Percentiles rank a stretch among this genome's conserved stretches.
phyloP scores from a whole-genome alignment of 371 early-diverging fungal species.

The Chytridium lagenaria region DNA sequence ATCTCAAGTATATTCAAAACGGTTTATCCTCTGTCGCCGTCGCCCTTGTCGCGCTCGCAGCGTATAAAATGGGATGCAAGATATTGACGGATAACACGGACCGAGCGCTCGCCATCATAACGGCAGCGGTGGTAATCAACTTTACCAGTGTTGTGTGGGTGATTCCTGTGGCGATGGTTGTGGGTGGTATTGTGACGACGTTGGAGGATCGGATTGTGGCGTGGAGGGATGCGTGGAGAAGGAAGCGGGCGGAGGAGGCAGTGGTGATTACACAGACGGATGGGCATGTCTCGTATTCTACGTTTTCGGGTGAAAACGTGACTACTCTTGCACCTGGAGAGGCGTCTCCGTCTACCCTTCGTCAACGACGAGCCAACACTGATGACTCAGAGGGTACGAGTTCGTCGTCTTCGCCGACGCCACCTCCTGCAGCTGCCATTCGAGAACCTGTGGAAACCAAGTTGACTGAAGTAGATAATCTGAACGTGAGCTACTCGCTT shows the following conservation, averaged over 20 bases:
- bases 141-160: conserved; percentile 56
- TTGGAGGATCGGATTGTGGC: conserved; percentile 12
- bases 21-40: conserved; percentile 60
- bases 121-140: conserved; percentile 51
- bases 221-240: neutral
- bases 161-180: conserved; percentile 60
- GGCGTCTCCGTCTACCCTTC: neutral
- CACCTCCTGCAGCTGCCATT: neutral
- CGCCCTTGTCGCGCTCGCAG: conserved; percentile 65
- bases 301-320: neutral
- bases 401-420: neutral
- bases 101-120: conserved; percentile 43
- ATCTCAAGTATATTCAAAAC: conserved; percentile 57
- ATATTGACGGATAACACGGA: conserved; percentile 53
- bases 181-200: conserved; percentile 55
- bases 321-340: neutral
- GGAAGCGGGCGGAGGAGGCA: conserved; percentile 1
- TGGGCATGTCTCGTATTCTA: neutral
- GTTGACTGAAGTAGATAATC: conserved; percentile 8
- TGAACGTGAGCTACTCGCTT: neutral
- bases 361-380: neutral
- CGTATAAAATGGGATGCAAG: conserved; percentile 54
- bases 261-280: neutral
- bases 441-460: too few species aligned
- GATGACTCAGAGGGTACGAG: neutral